Conservation (phyloP, 495 filamentous ascomycete species). For the Penicillium herquei region DNA sequence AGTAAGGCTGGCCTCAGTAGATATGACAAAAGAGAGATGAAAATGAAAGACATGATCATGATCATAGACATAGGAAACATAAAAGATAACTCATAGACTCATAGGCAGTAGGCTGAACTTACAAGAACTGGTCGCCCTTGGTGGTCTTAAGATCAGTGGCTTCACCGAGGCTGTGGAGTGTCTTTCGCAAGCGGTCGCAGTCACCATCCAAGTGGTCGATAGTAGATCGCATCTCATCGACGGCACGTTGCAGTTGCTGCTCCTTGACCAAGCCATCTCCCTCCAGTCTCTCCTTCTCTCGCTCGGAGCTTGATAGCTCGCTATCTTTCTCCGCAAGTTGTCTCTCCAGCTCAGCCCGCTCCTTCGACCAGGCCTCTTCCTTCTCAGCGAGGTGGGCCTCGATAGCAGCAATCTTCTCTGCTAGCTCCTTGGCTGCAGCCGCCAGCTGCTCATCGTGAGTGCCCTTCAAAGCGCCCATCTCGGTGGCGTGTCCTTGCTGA, state of each 20-base stretch:
- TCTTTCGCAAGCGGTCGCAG: slow-evolving; percentile 56
- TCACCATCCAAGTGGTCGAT: slow-evolving; percentile 54
- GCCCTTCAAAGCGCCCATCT: slow-evolving; percentile 25
- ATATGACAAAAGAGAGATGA: slow-evolving; percentile 17
- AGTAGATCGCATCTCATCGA: slow-evolving; percentile 50
- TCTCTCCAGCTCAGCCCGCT: slow-evolving; percentile 33
- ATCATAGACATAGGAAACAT: slow-evolving; percentile 16
- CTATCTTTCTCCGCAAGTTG: slow-evolving; percentile 39
- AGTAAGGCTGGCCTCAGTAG: slow-evolving; percentile 14
- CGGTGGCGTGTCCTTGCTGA: slow-evolving; percentile 25
- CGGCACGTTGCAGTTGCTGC: slow-evolving; percentile 45
- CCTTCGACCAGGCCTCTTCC: slow-evolving; percentile 36
- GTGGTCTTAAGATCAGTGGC: slow-evolving; percentile 57
- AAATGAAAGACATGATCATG: slow-evolving; percentile 17
- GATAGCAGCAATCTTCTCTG: slow-evolving; percentile 38
- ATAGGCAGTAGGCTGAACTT: slow-evolving; percentile 43
- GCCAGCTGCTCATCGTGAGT: slow-evolving; percentile 29
- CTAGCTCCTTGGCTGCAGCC: slow-evolving; percentile 29
- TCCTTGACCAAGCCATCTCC: slow-evolving; percentile 49
- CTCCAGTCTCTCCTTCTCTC: slow-evolving; percentile 49
- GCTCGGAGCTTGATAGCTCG: slow-evolving; percentile 37
- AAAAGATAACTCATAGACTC: slow-evolving; percentile 20
- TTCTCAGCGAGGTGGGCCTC: slow-evolving; percentile 35
- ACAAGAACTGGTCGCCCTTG: slow-evolving; percentile 63
- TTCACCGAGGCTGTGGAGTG: slow-evolving; percentile 57